A percentile compares a stretch with the other conserved stretches of the same genome.
phyloP scores from a whole-genome alignment of 441 rosid genomes.

The Eutrema salsugineum region DNA sequence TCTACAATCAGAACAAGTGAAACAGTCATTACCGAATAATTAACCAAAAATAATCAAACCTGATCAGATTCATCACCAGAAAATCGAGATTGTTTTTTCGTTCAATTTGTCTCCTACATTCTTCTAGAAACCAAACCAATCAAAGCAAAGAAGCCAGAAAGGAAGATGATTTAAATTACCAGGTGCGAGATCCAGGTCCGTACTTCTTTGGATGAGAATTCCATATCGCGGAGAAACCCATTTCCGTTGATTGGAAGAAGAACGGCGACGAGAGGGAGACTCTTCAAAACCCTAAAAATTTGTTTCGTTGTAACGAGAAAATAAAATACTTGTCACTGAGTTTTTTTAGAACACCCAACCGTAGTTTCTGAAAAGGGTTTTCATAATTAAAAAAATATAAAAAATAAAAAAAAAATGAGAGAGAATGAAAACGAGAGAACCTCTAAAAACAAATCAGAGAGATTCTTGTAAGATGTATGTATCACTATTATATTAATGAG shows the following conservation, averaged over 20 bases:
- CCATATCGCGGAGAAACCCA: slow-evolving; percentile 32
- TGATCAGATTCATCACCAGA: background rate
- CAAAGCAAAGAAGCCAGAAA: background rate
- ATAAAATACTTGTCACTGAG: no score
- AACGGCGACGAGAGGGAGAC: background rate
- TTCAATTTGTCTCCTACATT: no score
- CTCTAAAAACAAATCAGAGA: no score
- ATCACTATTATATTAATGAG: no score
- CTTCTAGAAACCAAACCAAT: background rate
- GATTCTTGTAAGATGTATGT: no score
- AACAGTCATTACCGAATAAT: background rate
- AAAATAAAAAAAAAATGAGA: no score
- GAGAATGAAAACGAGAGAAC: no score
- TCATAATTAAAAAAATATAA: no score
- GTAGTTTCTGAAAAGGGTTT: no score
- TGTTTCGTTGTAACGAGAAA: background rate
- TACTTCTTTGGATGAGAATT: slow-evolving; percentile 46
- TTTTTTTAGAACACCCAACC: no score
- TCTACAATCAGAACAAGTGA: no score
- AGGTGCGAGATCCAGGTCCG: slow-evolving; percentile 45
- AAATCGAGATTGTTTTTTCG: no score
- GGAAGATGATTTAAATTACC: slow-evolving; percentile 18
- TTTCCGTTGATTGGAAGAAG: background rate
- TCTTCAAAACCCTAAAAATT: slow-evolving; percentile 10
- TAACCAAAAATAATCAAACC: background rate